Percentiles rank a stretch among this genome's conserved stretches.
Evolutionary conservation across 805 yeast species (phyloP).

Genomic region (Saturnispora silvae): DNA sequence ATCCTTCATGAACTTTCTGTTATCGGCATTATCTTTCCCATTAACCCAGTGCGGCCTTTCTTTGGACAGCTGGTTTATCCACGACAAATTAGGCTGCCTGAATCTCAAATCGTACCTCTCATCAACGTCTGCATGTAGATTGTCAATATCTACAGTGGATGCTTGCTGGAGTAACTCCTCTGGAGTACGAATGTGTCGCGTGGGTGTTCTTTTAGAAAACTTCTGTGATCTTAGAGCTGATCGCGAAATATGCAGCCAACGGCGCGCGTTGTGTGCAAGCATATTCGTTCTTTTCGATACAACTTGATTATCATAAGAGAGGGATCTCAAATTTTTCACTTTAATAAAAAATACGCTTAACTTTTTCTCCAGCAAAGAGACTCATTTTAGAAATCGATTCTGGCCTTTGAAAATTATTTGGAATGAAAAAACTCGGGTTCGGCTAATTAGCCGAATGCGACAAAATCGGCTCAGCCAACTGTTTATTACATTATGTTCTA

Average conservation of each 20-base stretch:
- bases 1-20: constrained; percentile 9
- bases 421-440: no score
- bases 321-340: no score
- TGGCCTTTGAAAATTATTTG: no score
- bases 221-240: not conserved
- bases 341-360: no score
- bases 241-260: not conserved
- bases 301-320: no score
- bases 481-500: no score
- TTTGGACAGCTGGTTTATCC: constrained; percentile 17
- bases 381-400: no score
- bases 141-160: constrained; percentile 21
- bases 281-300: no score
- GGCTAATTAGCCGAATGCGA: no score
- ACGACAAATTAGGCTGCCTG: constrained; percentile 22
- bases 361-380: no score
- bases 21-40: constrained; percentile 14
- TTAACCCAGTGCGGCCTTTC: constrained; percentile 12
- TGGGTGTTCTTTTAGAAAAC: constrained; percentile 1
- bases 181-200: constrained; percentile 21
- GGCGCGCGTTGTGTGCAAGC: no score
- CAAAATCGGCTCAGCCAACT: no score
- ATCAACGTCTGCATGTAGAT: constrained; percentile 16
- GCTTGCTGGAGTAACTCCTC: constrained; percentile 22
- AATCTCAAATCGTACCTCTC: constrained; percentile 19